phyloP scores from a whole-genome alignment of 225 moss, liverwort and hornwort species.

The Sphagnum contortum region DNA sequence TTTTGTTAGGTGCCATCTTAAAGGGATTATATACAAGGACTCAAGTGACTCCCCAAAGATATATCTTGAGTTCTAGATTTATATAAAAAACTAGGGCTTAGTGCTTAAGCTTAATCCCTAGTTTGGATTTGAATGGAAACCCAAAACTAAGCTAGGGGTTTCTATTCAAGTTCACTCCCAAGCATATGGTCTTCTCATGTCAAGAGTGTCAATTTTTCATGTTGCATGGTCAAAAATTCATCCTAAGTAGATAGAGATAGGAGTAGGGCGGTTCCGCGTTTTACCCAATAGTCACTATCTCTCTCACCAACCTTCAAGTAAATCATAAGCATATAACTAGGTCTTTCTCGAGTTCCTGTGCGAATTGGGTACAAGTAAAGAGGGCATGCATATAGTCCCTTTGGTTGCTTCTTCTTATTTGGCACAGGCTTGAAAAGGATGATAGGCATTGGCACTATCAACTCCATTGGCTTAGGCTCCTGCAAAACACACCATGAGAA shows the following conservation, averaged over 20 bases:
- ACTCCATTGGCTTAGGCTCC: slow-evolving; percentile 78
- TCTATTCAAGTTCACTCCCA: too few species aligned
- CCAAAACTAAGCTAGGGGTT: too few species aligned
- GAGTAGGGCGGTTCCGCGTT: slow-evolving; percentile 71
- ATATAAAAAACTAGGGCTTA: too few species aligned
- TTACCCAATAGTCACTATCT: slow-evolving; percentile 65
- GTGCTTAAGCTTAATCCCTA: too few species aligned
- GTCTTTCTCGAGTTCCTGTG: slow-evolving; percentile 71
- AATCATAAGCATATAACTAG: slow-evolving; percentile 69
- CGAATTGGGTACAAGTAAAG: slow-evolving; percentile 65
- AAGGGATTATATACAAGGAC: too few species aligned
- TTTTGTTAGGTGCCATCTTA: too few species aligned
- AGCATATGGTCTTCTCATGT: too few species aligned
- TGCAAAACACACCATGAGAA: slow-evolving; percentile 6
- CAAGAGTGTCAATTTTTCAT: too few species aligned
- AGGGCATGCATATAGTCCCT: slow-evolving; percentile 63
- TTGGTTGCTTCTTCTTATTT: slow-evolving; percentile 56
- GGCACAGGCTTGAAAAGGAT: slow-evolving; percentile 64
- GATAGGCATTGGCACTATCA: slow-evolving; percentile 75
- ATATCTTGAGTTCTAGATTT: too few species aligned
- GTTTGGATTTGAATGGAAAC: too few species aligned
- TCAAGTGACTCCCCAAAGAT: too few species aligned
- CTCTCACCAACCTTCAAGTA: slow-evolving; percentile 46
- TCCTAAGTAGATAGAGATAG: slow-evolving; percentile 43
- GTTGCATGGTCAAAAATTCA: too few species aligned